Evolutionary conservation across 2,329 filamentous ascomycete genomes (phyloP).

Genomic region (Aspergillus sp.): DNA sequence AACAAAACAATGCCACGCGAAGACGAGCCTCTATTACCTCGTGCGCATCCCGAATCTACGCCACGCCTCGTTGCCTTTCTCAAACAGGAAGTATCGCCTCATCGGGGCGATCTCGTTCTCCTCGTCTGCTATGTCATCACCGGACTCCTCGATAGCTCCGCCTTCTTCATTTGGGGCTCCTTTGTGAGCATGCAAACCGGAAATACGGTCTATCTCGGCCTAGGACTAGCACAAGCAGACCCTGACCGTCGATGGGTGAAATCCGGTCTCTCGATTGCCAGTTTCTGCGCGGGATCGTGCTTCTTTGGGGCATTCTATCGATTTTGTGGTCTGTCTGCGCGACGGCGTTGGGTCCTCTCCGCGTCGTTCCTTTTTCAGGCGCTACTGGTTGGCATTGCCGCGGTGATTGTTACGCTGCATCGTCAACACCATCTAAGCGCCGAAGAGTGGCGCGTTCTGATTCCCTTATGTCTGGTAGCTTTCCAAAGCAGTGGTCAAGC

Average conservation of each 20-base stretch:
- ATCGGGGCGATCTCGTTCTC: constrained; percentile 62
- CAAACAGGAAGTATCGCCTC: constrained; percentile 48
- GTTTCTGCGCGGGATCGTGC: constrained; percentile 67
- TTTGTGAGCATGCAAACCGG: constrained; percentile 83
- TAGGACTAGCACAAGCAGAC: constrained; percentile 55
- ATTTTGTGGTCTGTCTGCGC: constrained; percentile 28
- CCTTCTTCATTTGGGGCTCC: constrained; percentile 69
- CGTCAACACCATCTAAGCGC: constrained; percentile 31
- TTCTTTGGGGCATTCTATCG: constrained; percentile 65
- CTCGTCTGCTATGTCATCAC: constrained; percentile 70
- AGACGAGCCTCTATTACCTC: not conserved
- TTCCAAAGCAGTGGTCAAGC: constrained; percentile 76
- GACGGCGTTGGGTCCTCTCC: constrained; percentile 38
- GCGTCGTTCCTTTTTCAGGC: constrained; percentile 52
- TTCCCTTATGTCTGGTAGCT: constrained; percentile 63
- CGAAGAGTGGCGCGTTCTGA: constrained; percentile 53
- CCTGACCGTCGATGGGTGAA: constrained; percentile 60
- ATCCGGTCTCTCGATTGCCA: constrained; percentile 61
- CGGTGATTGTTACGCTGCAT: constrained; percentile 47
- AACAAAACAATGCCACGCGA: not conserved
- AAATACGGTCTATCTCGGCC: constrained; percentile 74
- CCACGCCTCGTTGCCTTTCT: constrained; percentile 7
- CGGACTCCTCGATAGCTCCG: constrained; percentile 68
- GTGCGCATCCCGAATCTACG: not conserved
- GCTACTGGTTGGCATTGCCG: constrained; percentile 46